Percentiles rank a stretch among this genome's conserved stretches.
These are phyloP conservation scores for Tolypocladium pustulatum DNA, from an alignment of 2,329 filamentous ascomycete species.

Conservation along the genomic window DNA sequence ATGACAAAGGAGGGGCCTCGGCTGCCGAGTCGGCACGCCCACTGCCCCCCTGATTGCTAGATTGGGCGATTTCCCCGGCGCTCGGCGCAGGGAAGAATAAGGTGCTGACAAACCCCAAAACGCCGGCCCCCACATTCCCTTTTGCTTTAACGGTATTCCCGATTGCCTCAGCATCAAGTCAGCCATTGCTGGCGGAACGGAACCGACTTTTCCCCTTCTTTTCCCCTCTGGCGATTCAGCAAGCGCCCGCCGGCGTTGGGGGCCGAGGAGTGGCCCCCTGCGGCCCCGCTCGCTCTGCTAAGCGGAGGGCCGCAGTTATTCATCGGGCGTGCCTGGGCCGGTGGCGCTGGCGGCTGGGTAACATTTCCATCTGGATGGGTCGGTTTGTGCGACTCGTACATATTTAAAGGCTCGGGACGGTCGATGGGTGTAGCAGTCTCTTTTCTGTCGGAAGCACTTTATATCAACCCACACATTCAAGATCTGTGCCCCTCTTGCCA, in stretches of 20 bases:
- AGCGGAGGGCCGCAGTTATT: background rate
- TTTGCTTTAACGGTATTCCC: background rate
- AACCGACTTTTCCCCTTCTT: too few relatives aligned
- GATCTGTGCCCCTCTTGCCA: background rate
- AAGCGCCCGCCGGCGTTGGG: too few relatives aligned
- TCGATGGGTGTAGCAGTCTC: background rate
- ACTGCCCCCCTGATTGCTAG: background rate
- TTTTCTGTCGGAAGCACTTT: background rate
- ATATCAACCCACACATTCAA: background rate
- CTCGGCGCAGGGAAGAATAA: background rate
- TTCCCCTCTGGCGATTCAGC: too few relatives aligned
- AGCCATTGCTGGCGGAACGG: too few relatives aligned
- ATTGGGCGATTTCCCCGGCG: background rate
- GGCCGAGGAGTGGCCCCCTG: too few relatives aligned
- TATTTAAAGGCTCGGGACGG: background rate
- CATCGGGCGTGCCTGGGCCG: background rate
- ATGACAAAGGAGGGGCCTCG: constrained; percentile 2
- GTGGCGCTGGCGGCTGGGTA: background rate
- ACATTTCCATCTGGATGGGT: background rate
- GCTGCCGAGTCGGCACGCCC: background rate
- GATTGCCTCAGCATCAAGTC: background rate
- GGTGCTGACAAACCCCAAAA: background rate
- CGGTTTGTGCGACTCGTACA: too few relatives aligned
- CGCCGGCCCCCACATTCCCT: background rate
- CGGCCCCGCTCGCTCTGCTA: background rate